These are phyloP conservation scores for Fusarium sp. DNA, from an alignment of 2,329 filamentous ascomycete genomes.

Conservation along the genomic window DNA sequence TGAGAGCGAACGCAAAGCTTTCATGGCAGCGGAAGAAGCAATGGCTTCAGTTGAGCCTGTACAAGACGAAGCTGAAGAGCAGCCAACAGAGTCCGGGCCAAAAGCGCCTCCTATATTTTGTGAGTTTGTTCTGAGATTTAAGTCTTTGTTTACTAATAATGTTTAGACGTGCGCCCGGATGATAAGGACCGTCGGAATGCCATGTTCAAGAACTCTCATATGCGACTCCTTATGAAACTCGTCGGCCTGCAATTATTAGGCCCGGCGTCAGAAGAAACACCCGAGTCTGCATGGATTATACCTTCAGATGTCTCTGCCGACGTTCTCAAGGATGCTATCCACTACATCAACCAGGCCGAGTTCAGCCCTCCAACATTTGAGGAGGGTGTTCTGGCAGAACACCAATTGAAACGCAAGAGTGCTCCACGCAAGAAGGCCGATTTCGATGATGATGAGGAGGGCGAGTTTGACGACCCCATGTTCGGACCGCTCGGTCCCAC, in stretches of 20 bases:
- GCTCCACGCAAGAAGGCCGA: slow-evolving; percentile 64
- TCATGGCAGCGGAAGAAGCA: slow-evolving; percentile 77
- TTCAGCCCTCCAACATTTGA: slow-evolving; percentile 82
- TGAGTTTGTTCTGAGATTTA: slow-evolving; percentile 35
- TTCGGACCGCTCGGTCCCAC: slow-evolving; percentile 78
- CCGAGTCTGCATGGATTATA: slow-evolving; percentile 81
- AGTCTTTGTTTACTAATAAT: slow-evolving; percentile 41
- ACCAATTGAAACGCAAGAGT: slow-evolving; percentile 80
- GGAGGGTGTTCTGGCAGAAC: slow-evolving; percentile 76
- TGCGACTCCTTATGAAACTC: slow-evolving; percentile 84
- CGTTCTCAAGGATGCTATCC: slow-evolving; percentile 73
- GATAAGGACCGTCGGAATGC: slow-evolving; percentile 74
- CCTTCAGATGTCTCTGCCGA: slow-evolving; percentile 72
- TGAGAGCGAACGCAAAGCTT: slow-evolving; percentile 77
- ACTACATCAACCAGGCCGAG: slow-evolving; percentile 80
- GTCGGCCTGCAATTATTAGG: slow-evolving; percentile 72
- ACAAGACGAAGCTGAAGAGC: slow-evolving; percentile 47
- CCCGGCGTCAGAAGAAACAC: slow-evolving; percentile 71
- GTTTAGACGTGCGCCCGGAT: slow-evolving; percentile 68
- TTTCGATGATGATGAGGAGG: slow-evolving; percentile 77
- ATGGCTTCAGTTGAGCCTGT: slow-evolving; percentile 54
- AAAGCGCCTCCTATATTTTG: slow-evolving; percentile 48
- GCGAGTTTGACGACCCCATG: slow-evolving; percentile 63
- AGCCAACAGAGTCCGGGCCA: slow-evolving; percentile 37
- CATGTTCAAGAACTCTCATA: slow-evolving; percentile 88